Base-by-base conservation (phyloP, 345 rosid species). In the Salix viminalis region DNA sequence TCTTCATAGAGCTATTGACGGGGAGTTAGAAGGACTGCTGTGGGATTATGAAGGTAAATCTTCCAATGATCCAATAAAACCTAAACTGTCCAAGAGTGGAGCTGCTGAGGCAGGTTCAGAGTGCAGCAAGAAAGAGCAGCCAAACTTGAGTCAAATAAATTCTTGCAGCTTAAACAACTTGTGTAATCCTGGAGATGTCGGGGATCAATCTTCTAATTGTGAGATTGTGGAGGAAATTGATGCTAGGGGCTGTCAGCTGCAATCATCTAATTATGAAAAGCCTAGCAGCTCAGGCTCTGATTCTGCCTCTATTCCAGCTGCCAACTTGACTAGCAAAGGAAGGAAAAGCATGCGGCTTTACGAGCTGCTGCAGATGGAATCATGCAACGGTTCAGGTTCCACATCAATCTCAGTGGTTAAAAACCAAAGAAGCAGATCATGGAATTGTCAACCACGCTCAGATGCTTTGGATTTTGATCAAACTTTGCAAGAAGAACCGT, bases 21-120 rank as follows among this genome's bases (percentile, higher is more conserved):
- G 85, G 83, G 99, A 95, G 82, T 76, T 95, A 79, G 94, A 91
- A 88, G 99, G 99, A 50, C 81, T 95, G 76, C 89, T 95, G 18
- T 95, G 99, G 99, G 89, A 89, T 82, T 91, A 91, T 65, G 96
- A 91, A 62, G 88, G 84, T 73, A 83, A 87, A 79, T 78, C 91
- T 73, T 68, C 70, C 65, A 79, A 78, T 80, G 89, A 86, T 81
- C 82, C 70, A 44, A 69, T 61, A 70, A 83, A 83, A 79, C 65
- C 71, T 54, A 87, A 86, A 71, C 75, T 46, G 75, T 75, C 76
- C 15, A 62, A 60, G 48, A 71, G 69, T 72, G 79, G 77, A 52
- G 70, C 50, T 73, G 66, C 75, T 58, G 79, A 60, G 72, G 71
- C 81, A 69, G 44, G 67, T 78, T 79, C 74, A 52, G 84, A 68